These are phyloP conservation scores for Metarhizium robertsii DNA, from an alignment of 2,329 filamentous ascomycete species.

Conservation along the genomic window DNA sequence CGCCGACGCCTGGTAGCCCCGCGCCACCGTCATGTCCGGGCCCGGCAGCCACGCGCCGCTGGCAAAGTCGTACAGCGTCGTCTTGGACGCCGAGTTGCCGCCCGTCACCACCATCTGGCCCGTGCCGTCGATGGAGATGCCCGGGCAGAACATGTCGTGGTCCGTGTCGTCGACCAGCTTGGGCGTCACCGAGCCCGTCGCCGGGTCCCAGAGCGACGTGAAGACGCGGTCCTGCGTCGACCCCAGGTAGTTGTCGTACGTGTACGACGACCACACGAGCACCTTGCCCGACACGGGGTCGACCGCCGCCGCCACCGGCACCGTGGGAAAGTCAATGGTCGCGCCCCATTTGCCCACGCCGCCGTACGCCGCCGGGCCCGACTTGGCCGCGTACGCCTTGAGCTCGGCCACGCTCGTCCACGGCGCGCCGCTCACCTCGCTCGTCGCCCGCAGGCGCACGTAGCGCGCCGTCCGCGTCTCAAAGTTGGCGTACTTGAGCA, in stretches of 20 bases:
- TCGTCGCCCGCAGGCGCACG: constrained; percentile 17
- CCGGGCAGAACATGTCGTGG: constrained; percentile 50
- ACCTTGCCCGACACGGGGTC: constrained; percentile 4
- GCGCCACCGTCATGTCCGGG: constrained; percentile 32
- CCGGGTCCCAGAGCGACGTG: constrained; percentile 11
- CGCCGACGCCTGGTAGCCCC: constrained; percentile 43
- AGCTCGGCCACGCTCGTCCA: constrained; percentile 25
- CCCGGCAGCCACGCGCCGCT: constrained; percentile 28
- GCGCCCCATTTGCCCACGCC: constrained; percentile 22
- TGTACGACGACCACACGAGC: constrained; percentile 7
- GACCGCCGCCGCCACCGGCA: constrained; percentile 16
- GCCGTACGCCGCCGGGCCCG: constrained; percentile 12
- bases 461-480: constrained; percentile 19
- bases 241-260: constrained; percentile 8
- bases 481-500: constrained; percentile 23
- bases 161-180: constrained; percentile 28
- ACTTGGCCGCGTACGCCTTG: constrained; percentile 17
- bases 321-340: constrained; percentile 26
- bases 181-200: constrained; percentile 12
- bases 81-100: constrained; percentile 37
- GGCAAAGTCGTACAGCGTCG: constrained; percentile 35
- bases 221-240: constrained; percentile 8
- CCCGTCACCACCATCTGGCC: constrained; percentile 45
- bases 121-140: constrained; percentile 29
- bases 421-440: constrained; percentile 18